Evolutionary conservation across 371 early-diverging fungal genomes (phyloP), one percentile per base, ranked within the genome.

Genomic region (Coemansia sp.): DNA sequence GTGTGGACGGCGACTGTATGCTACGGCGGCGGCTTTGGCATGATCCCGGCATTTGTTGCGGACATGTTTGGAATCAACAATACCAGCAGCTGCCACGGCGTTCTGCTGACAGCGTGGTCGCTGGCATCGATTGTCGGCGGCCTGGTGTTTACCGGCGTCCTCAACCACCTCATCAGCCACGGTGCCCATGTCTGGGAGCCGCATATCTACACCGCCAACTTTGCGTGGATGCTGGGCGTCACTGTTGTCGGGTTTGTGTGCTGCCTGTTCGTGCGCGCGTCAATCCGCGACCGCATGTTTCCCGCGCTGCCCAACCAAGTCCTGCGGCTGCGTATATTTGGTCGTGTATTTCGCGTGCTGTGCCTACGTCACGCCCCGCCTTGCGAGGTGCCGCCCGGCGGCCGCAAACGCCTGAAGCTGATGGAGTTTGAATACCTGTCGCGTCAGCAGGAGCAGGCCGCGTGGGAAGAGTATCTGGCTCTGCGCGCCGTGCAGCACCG

Each of bases 1-100:
- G 69, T 83, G 51, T 84, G 83, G 81, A 65, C 78, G 5, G 65
- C 82, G 31, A 82, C 83, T 5, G 66, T 80, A n/a, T 83, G 81
- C 76, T 85, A 85, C 39, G 85, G 85, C 31, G 84, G 83, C 16
- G 88, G 86, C 7, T 86, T 86, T 49, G 88, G 86, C 20, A 81
- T 85, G 65, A 86, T 88, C 47, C 88, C 87, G 0, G 86, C 87
- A 5, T 87, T 86, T 65, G 79, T 88, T 2, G 79, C 86, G 48
- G 88, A 88, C 59, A 81, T 85, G 81, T 88, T 85, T 65, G 86
- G 87, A 3, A 72, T 81, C 69, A 83, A 81, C 76, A 86, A 86
- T 69, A 83, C 84, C 43, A 86, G 87, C 39, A 85, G 85, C 43
- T 76, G 82, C 55, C 83, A 84, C 63, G 84, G 84, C 35, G 74